These are phyloP conservation scores for Schizothecium vesticola DNA, from an alignment of 495 filamentous ascomycete genomes.

Conservation along the genomic window DNA sequence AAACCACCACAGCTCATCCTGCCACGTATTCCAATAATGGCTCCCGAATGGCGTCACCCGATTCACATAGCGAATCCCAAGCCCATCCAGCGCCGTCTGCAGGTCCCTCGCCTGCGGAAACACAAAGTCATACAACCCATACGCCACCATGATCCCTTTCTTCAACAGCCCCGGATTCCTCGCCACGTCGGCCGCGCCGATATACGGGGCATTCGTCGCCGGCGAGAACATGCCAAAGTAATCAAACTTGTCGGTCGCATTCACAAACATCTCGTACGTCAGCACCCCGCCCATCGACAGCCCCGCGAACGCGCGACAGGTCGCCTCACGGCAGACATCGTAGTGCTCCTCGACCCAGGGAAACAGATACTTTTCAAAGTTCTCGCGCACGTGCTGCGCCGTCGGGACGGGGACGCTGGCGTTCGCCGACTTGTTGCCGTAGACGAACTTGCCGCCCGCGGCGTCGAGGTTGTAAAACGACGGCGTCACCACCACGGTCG, in stretches of 20 bases:
- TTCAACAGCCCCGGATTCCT: slow-evolving; percentile 18
- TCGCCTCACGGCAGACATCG: slow-evolving; percentile 21
- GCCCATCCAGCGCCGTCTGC: slow-evolving; percentile 20
- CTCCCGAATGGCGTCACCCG: slow-evolving; percentile 27
- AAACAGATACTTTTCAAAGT: slow-evolving; percentile 29
- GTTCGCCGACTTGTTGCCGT: slow-evolving; percentile 22
- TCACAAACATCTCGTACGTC: slow-evolving; percentile 33
- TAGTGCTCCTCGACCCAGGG: slow-evolving; percentile 24
- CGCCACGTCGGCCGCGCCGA: slow-evolving; percentile 14
- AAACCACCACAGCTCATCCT: slow-evolving; percentile 35
- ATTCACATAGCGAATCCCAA: slow-evolving; percentile 17
- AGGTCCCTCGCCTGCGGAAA: slow-evolving; percentile 19
- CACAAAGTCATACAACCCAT: slow-evolving; percentile 28
- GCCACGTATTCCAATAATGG: slow-evolving; percentile 34
- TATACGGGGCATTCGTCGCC: slow-evolving; percentile 20
- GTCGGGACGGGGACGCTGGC: slow-evolving; percentile 15
- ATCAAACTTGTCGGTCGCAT: slow-evolving; percentile 29
- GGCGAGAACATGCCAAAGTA: slow-evolving; percentile 32
- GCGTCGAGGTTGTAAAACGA: slow-evolving; percentile 32
- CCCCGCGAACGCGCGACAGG: slow-evolving; percentile 30
- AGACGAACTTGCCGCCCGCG: slow-evolving; percentile 15
- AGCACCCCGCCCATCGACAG: slow-evolving; percentile 29
- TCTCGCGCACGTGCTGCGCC: slow-evolving; percentile 19
- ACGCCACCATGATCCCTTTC: slow-evolving; percentile 29
- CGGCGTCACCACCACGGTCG: slow-evolving; percentile 31